Conservation (phyloP, 805 yeast genomes). For the Zygoascus flipseniorum region DNA sequence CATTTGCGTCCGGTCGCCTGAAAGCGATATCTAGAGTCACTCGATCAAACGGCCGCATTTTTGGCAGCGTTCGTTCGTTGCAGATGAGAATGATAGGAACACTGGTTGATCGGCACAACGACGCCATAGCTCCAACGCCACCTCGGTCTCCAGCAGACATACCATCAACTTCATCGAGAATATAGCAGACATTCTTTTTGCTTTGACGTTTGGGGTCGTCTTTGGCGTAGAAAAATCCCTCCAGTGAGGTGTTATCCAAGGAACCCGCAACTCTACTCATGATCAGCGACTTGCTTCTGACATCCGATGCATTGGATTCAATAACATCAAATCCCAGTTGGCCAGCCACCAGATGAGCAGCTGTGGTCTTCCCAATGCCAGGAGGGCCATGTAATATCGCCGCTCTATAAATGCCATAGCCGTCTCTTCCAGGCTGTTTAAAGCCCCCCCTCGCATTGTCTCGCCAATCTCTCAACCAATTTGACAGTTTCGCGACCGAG, state of each 20-base stretch:
- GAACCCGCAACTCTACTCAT: conserved; percentile 62
- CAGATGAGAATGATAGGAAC: conserved; percentile 91
- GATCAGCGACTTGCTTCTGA: conserved; percentile 72
- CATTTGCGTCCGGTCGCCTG: conserved; percentile 78
- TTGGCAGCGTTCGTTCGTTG: conserved; percentile 85
- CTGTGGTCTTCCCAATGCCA: conserved; percentile 89
- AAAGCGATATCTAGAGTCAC: conserved; percentile 73
- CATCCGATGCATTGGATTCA: conserved; percentile 86
- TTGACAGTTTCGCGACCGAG: conserved; percentile 51
- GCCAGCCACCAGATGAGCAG: conserved; percentile 76
- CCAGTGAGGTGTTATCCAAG: conserved; percentile 72
- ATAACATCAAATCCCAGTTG: conserved; percentile 71
- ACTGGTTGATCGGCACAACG: conserved; percentile 72
- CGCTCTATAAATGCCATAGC: conserved; percentile 66
- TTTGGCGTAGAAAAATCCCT: conserved; percentile 48
- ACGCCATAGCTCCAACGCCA: conserved; percentile 91
- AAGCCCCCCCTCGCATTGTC: conserved; percentile 46
- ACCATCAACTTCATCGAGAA: conserved; percentile 99
- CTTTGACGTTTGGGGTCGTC: conserved; percentile 25
- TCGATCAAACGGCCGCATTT: conserved; percentile 92
- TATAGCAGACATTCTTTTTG: conserved; percentile 60
- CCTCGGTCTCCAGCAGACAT: conserved; percentile 99
- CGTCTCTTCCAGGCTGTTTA: conserved; percentile 47
- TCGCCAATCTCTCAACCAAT: conserved; percentile 78
- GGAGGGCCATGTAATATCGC: conserved; percentile 88